Evolutionary conservation across 306 rosid species (phyloP), one percentile per base, ranked within the genome.

Genomic region (Carpinus viminea): DNA sequence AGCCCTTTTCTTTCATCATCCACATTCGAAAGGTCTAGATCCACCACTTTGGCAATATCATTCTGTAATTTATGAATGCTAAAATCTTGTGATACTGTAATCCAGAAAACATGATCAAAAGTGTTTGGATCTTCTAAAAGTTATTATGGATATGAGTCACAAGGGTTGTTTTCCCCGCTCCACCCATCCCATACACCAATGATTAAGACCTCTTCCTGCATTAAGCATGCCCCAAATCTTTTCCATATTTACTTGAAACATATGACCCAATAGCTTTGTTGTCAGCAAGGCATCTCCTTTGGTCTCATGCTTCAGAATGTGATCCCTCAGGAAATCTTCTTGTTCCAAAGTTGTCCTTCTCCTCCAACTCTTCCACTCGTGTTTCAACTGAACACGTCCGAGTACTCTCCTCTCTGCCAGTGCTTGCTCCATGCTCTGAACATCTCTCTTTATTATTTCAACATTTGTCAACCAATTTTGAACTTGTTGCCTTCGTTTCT

Each of bases 171-270:
- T 87, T 87, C 1, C n/a, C 88, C 11, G 77, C 80, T 11, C 90
- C 87, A 1, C 80, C 88, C 78, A 78, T 84, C 28, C 88, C 88
- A 48, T 72, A 85, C 2, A 0, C 85, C 86, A 71, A 84, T 64
- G 65, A 0, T 55, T 11, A n/a, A 56, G 45, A 74, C 79, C 45
- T 26, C 4, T 0, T 70, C 75, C 47, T 74, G 66, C 55, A 1
- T 28, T 12, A 77, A 4, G 15, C 60, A 60, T 0, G 8, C 7
- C 68, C n/a, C 70, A 48, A 20, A 85, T 85, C 76, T 10, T 76
- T 21, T 50, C 7, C 17, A 62, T 6, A 45, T 84, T 76, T 34
- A 31, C 55, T 45, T 79, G 55, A 70, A 80, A 74, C 43, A 45
- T 62, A 50, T 24, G 59, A 61, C 87, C 87, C 11, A 74, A 79